Percentiles rank a stretch among this genome's conserved stretches.
phyloP scores from a whole-genome alignment of 2,329 filamentous ascomycete species.

The Magnaporthales sp. region DNA sequence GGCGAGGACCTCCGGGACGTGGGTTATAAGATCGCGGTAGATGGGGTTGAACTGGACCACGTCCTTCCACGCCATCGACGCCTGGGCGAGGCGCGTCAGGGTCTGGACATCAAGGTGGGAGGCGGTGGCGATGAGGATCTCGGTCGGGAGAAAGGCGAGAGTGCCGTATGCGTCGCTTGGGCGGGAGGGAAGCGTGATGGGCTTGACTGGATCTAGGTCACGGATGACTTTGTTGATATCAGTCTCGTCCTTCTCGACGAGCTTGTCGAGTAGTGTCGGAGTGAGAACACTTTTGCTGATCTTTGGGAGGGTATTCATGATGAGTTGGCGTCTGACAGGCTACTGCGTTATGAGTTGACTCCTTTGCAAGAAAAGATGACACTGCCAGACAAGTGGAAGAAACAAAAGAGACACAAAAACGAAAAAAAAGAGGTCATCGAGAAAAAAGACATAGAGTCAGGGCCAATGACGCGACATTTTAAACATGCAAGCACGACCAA shows the following conservation, averaged over 20 bases:
- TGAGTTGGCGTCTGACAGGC: not conserved
- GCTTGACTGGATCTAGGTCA: not conserved
- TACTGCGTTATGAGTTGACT: not conserved
- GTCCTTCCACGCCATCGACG: not conserved
- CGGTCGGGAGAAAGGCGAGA: not conserved
- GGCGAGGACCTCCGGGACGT: not conserved
- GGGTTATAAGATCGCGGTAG: not conserved
- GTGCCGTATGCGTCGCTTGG: not conserved
- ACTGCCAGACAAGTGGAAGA: not conserved
- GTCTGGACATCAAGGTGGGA: constrained; percentile 1
- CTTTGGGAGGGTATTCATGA: not conserved
- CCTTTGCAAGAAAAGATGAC: not conserved
- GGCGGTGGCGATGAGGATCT: not conserved
- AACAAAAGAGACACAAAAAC: not conserved
- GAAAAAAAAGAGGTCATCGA: not conserved
- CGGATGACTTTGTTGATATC: not conserved
- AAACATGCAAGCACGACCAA: not conserved
- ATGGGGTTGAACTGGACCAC: not conserved
- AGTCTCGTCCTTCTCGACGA: not conserved
- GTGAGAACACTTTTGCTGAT: not conserved
- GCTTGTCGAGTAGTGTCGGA: not conserved
- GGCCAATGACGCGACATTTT: not conserved
- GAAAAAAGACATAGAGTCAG: not conserved
- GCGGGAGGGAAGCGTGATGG: not conserved
- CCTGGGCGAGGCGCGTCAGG: not conserved